Evolutionary conservation across 306 rosid species (phyloP).

Genomic region (Castanospermum australe): DNA sequence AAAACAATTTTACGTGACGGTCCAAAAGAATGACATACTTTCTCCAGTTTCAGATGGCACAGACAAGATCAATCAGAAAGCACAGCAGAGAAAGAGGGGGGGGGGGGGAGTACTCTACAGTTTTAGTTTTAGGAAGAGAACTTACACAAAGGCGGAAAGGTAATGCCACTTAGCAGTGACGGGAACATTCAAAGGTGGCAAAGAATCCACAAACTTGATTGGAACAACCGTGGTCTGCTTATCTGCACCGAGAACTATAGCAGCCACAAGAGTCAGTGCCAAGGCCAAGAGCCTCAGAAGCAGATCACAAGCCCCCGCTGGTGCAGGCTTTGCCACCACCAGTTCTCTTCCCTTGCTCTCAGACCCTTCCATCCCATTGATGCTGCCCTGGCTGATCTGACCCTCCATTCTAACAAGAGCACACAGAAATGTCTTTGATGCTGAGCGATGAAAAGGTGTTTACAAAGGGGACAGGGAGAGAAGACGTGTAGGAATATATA

Average conservation of each 20-base stretch:
- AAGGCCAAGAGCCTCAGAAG: conserved; percentile 48
- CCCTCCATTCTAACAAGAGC: conserved; percentile 13
- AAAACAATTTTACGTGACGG: no score
- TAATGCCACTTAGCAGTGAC: conserved; percentile 48
- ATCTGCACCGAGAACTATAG: conserved; percentile 37
- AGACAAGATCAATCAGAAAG: no score
- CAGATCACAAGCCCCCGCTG: conserved; percentile 9
- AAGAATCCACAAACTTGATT: not conserved
- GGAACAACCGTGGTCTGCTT: conserved; percentile 44
- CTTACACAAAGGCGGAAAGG: conserved; percentile 55
- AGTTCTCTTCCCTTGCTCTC: not conserved
- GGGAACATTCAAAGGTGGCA: conserved; percentile 43
- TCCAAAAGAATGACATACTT: no score
- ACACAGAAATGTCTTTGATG: no score
- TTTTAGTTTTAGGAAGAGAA: no score
- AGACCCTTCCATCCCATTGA: conserved; percentile 8
- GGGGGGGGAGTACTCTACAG: no score
- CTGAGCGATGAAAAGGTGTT: not conserved
- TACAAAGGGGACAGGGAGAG: not conserved
- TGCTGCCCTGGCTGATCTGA: not conserved
- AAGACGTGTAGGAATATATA: not conserved
- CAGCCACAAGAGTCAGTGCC: conserved; percentile 36
- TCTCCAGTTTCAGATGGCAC: no score
- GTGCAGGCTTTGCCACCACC: conserved; percentile 7
- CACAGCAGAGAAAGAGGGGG: no score